Percentiles rank a stretch among this genome's conserved stretches.
These are phyloP conservation scores for Ganoderma lucidum DNA, from an alignment of 1,284 basidiomycete species.

Conservation along the genomic window DNA sequence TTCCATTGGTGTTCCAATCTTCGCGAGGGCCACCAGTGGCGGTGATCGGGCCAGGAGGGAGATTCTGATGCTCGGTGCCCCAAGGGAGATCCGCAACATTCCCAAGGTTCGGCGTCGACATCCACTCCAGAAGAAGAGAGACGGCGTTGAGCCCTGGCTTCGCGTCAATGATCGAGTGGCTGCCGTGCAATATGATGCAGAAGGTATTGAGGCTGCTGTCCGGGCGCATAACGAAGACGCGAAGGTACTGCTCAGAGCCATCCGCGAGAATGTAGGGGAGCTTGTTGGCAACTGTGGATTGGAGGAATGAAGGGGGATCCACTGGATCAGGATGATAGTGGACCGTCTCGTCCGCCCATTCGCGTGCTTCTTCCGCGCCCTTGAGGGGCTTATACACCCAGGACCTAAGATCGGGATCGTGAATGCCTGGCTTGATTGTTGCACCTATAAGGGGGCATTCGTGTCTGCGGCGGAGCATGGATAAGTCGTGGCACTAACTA, in stretches of 20 bases:
- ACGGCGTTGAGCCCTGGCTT: neutral
- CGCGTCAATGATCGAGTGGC: conserved; percentile 9
- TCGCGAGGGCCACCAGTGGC: conserved; percentile 21
- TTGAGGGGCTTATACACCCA: conserved; percentile 5
- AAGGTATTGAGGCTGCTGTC: conserved; percentile 3
- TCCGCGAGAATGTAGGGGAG: neutral
- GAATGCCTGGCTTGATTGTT: conserved; percentile 6
- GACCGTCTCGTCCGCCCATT: neutral
- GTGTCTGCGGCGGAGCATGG: neutral
- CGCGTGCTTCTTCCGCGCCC: neutral
- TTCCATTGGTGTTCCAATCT: conserved; percentile 18
- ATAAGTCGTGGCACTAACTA: neutral
- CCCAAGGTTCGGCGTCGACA: neutral
- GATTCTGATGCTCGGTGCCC: conserved; percentile 23
- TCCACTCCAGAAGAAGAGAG: conserved; percentile 1
- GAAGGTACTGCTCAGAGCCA: conserved; percentile 3
- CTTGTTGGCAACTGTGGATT: neutral
- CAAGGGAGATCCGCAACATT: conserved; percentile 13
- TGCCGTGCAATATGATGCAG: neutral
- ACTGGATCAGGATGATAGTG: neutral
- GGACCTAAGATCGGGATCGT: conserved; percentile 7
- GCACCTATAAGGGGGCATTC: conserved; percentile 6
- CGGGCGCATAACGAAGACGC: conserved; percentile 1
- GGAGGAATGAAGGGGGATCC: neutral
- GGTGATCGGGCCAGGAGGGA: conserved; percentile 22